A percentile compares a stretch with the other conserved stretches of the same genome.
These are phyloP conservation scores for Phytopythium boreale DNA, from an alignment of 352 stramenopile species.

Conservation along the genomic window DNA sequence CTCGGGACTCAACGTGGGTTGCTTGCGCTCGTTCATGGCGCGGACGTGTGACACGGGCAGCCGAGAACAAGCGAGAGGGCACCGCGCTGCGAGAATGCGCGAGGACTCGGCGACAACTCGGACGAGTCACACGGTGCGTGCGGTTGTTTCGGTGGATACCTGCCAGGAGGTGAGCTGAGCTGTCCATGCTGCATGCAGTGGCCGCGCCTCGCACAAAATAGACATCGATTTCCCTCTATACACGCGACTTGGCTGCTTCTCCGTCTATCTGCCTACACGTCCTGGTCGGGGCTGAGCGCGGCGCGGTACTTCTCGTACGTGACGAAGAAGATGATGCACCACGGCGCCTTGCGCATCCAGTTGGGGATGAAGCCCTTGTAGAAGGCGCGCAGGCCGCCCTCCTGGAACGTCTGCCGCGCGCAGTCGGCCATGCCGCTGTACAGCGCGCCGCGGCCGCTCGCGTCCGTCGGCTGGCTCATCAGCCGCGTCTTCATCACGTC, in stretches of 20 bases:
- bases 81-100: neutral
- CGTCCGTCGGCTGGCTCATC: slow-evolving; percentile 77
- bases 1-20: too few relatives aligned
- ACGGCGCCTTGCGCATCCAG: slow-evolving; percentile 86
- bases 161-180: neutral
- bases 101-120: neutral
- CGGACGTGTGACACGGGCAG: neutral
- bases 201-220: too few relatives aligned
- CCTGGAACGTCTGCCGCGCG: slow-evolving; percentile 58
- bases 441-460: slow-evolving; percentile 40
- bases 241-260: neutral
- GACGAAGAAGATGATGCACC: slow-evolving; percentile 87
- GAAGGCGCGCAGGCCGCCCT: slow-evolving; percentile 62
- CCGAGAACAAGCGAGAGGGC: neutral
- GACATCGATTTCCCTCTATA: neutral
- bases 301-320: slow-evolving; percentile 81
- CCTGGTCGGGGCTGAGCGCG: slow-evolving; percentile 22
- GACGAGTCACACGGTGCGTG: neutral
- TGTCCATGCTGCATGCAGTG: too few relatives aligned
- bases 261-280: slow-evolving; percentile 8
- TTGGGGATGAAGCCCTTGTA: slow-evolving; percentile 88
- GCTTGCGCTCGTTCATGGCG: neutral
- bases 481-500: slow-evolving; percentile 85
- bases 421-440: slow-evolving; percentile 78
- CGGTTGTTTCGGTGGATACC: neutral